phyloP scores from a whole-genome alignment of 2,329 filamentous ascomycete species.

The Cladorrhinum sp. region DNA sequence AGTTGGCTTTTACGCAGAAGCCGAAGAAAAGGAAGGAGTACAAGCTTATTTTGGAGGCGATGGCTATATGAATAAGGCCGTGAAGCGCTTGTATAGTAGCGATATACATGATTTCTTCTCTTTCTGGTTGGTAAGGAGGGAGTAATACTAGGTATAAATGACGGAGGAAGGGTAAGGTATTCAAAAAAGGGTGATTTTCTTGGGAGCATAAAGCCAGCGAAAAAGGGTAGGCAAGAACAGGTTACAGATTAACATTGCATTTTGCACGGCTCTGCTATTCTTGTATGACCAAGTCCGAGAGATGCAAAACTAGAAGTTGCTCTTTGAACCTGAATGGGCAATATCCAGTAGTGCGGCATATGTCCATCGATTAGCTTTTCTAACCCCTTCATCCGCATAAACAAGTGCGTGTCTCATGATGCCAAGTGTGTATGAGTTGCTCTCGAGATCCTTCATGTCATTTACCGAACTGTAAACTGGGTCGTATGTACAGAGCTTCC shows the following conservation, averaged over 20 bases:
- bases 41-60: conserved; percentile 73
- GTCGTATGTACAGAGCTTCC: conserved; percentile 14
- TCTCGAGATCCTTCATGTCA: neutral
- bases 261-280: too few species aligned
- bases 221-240: too few species aligned
- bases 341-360: too few species aligned
- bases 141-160: neutral
- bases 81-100: neutral
- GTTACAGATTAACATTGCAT: neutral
- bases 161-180: neutral
- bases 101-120: neutral
- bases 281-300: too few species aligned
- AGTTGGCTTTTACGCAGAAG: conserved; percentile 54
- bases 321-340: too few species aligned
- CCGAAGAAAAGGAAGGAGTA: conserved; percentile 83
- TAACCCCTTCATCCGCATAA: too few species aligned
- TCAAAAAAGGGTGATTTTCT: neutral
- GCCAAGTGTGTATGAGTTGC: neutral
- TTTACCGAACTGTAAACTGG: neutral
- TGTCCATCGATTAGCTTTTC: too few species aligned
- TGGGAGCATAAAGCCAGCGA: neutral
- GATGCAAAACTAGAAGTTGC: too few species aligned
- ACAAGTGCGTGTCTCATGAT: neutral
- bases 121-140: neutral
- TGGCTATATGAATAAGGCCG: conserved; percentile 35